Evolutionary conservation across 257 asterid genomes (phyloP).

Genomic region (Fraxinus excelsior): DNA sequence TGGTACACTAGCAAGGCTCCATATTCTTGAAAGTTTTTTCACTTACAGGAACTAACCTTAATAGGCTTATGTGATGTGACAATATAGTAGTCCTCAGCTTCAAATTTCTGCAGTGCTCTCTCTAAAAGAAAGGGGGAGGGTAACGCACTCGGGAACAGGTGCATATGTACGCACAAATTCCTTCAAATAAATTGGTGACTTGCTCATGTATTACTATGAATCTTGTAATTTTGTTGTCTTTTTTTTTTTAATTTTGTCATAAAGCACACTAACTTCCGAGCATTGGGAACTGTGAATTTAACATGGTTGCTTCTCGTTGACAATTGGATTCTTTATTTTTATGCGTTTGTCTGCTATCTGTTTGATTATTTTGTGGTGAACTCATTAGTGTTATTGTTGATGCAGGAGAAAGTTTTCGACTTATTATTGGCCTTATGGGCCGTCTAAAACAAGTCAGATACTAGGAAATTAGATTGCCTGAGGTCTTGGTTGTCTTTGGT

Average conservation of each 20-base stretch:
- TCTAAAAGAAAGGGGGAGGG: not conserved
- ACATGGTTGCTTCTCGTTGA: not conserved
- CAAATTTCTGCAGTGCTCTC: not conserved
- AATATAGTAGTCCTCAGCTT: not conserved
- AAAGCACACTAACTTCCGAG: not conserved
- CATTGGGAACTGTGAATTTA: not conserved
- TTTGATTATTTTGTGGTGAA: not conserved
- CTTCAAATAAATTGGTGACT: not conserved
- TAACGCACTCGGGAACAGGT: not conserved
- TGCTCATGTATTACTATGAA: not conserved
- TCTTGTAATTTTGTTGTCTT: not conserved
- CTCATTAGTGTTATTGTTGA: no score
- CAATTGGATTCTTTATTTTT: not conserved
- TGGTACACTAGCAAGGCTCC: conserved; percentile 4
- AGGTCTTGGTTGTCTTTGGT: not conserved
- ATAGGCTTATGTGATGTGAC: not conserved
- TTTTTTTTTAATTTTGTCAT: not conserved
- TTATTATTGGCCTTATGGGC: not conserved
- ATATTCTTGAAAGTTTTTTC: not conserved
- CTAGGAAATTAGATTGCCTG: not conserved
- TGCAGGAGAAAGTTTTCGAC: not conserved
- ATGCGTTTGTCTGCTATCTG: not conserved
- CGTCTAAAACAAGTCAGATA: not conserved
- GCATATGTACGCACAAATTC: not conserved
- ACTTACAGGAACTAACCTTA: not conserved